phyloP scores from a whole-genome alignment of 352 stramenopile genomes.

The Phytopythium boreale region DNA sequence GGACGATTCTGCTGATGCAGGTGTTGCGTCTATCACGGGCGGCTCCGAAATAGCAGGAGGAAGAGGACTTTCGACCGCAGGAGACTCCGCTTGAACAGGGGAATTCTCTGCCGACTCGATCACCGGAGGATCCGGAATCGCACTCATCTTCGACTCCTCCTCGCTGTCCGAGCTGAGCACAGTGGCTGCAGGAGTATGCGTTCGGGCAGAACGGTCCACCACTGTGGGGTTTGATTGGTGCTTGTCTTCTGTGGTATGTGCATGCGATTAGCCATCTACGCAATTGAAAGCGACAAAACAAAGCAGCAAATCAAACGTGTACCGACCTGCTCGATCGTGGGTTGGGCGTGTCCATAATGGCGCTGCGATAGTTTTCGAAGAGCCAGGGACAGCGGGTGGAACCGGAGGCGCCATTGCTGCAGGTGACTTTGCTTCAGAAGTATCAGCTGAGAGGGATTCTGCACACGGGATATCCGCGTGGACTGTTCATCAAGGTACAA shows the following conservation, averaged over 20 bases:
- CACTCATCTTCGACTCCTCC: slow-evolving; percentile 11
- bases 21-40: not conserved
- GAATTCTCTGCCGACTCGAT: not conserved
- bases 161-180: slow-evolving; percentile 11
- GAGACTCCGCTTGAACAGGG: not conserved
- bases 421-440: not conserved
- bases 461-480: not conserved
- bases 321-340: not conserved
- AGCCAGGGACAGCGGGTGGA: not conserved
- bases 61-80: not conserved
- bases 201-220: not conserved
- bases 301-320: not conserved
- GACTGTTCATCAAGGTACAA: not conserved
- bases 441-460: not conserved
- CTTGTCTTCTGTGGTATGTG: not conserved
- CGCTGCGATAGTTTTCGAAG: not conserved
- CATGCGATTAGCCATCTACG: not conserved
- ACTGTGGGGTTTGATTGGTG: not conserved
- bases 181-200: slow-evolving; percentile 8
- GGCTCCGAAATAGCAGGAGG: no score
- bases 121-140: not conserved
- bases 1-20: not conserved
- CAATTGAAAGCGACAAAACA: not conserved
- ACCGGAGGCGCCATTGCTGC: not conserved
- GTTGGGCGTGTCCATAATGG: not conserved